phyloP scores from a whole-genome alignment of 1,284 basidiomycete genomes.

The Agaricales sp. region DNA sequence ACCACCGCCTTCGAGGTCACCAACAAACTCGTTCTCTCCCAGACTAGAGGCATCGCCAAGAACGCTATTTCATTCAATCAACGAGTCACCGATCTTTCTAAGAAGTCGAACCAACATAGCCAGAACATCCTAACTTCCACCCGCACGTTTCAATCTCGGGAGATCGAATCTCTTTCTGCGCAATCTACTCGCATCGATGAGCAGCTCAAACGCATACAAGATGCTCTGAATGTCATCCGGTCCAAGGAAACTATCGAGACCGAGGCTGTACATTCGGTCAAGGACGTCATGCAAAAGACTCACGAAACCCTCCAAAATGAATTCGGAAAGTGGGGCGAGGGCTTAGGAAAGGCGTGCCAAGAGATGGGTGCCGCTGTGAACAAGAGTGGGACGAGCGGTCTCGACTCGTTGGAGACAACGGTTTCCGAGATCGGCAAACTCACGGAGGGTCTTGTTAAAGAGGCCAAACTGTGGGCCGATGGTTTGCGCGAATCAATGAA shows the following conservation, averaged over 20 bases:
- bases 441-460: constrained; percentile 49
- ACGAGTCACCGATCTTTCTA: constrained; percentile 54
- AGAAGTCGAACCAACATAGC: constrained; percentile 42
- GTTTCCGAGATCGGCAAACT: constrained; percentile 41
- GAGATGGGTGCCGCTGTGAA: constrained; percentile 36
- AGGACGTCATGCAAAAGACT: constrained; percentile 38
- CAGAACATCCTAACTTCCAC: constrained; percentile 45
- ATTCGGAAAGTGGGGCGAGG: constrained; percentile 43
- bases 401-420: constrained; percentile 42
- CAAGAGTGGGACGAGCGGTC: constrained; percentile 29
- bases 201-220: constrained; percentile 47
- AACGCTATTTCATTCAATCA: constrained; percentile 43
- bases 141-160: constrained; percentile 44
- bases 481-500: constrained; percentile 46
- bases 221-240: constrained; percentile 49
- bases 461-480: constrained; percentile 47
- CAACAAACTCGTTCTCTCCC: constrained; percentile 49
- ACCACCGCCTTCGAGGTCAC: constrained; percentile 58
- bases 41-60: constrained; percentile 46
- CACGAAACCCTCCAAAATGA: constrained; percentile 42
- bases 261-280: constrained; percentile 39
- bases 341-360: constrained; percentile 37
- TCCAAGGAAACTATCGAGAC: constrained; percentile 42
- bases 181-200: constrained; percentile 49
- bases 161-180: constrained; percentile 40